Conservation (phyloP, 2,329 filamentous ascomycete genomes). For the Aspergillus amoenus region DNA sequence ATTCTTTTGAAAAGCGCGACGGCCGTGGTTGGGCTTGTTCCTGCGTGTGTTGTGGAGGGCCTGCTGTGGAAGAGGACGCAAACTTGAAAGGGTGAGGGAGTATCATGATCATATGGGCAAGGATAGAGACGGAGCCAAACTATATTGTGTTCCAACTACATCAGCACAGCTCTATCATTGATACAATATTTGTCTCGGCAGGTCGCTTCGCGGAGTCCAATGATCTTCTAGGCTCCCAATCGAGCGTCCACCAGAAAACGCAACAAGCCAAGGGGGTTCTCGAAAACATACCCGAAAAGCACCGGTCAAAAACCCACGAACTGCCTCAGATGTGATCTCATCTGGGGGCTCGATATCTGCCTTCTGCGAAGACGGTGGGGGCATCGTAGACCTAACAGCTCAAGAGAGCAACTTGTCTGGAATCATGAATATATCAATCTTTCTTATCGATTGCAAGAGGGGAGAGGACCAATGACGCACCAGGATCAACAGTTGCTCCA, state of each 20-base stretch:
- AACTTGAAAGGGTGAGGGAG: slow-evolving; percentile 45
- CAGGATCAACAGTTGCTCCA: slow-evolving; percentile 15
- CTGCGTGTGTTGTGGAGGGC: slow-evolving; percentile 17
- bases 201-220: background rate
- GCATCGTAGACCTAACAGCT: slow-evolving; percentile 30
- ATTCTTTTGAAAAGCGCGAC: slow-evolving; percentile 30
- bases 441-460: background rate
- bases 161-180: background rate
- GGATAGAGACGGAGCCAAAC: slow-evolving; percentile 48
- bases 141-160: slow-evolving; percentile 14
- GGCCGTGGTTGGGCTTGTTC: slow-evolving; percentile 14
- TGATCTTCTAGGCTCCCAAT: background rate
- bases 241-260: background rate
- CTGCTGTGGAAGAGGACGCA: slow-evolving; percentile 27
- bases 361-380: slow-evolving; percentile 40
- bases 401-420: background rate
- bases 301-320: slow-evolving; percentile 44
- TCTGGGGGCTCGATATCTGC: slow-evolving; percentile 43
- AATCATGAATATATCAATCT: background rate
- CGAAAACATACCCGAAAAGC: slow-evolving; percentile 40
- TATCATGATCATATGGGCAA: slow-evolving; percentile 46
- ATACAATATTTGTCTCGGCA: background rate
- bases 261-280: background rate
- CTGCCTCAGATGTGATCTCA: slow-evolving; percentile 42
- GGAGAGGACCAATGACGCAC: slow-evolving; percentile 10